A percentile compares a stretch with the other conserved stretches of the same genome.
These are phyloP conservation scores for Fraxinus floribunda DNA, from an alignment of 305 asterid species.

Conservation along the genomic window DNA sequence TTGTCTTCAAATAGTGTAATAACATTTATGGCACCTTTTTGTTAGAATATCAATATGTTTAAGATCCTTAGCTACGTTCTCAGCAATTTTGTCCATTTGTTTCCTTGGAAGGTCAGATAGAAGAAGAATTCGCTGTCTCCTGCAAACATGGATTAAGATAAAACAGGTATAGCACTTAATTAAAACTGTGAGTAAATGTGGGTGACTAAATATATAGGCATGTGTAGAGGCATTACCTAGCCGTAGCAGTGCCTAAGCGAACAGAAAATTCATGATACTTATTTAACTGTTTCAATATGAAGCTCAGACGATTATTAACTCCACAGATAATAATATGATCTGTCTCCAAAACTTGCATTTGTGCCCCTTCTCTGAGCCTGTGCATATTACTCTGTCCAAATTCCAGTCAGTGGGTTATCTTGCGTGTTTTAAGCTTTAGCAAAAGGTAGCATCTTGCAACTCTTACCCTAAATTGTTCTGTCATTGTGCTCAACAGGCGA, in stretches of 20 bases:
- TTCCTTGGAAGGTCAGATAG: conserved; percentile 95
- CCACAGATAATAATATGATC: conserved; percentile 96
- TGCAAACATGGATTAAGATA: conserved; percentile 32
- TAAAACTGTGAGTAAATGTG: neutral
- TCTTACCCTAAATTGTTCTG: conserved; percentile 93
- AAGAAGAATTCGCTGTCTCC: conserved; percentile 92
- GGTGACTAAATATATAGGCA: neutral
- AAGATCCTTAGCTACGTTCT: conserved; percentile 82
- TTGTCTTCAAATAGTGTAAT: neutral
- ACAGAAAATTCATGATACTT: conserved; percentile 90
- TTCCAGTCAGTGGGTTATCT: conserved; percentile 34
- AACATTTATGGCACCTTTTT: conserved; percentile 54
- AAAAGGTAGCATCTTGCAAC: conserved; percentile 26
- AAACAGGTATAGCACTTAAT: conserved; percentile 24
- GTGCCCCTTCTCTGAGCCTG: conserved; percentile 95
- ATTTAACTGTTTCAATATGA: conserved; percentile 85
- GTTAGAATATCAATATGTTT: conserved; percentile 80
- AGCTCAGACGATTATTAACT: conserved; percentile 74
- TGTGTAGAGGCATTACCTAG: conserved; percentile 54
- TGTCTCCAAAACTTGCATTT: conserved; percentile 83
- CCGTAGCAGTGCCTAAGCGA: conserved; percentile 91
- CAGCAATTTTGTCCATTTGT: conserved; percentile 89
- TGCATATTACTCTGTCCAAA: conserved; percentile 77
- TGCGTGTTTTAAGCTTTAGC: conserved; percentile 25
- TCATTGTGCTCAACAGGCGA: conserved; percentile 95